Evolutionary conservation across 2,329 filamentous ascomycete genomes (phyloP), one percentile per base, ranked within the genome.

Genomic region (Fusarium albidum): DNA sequence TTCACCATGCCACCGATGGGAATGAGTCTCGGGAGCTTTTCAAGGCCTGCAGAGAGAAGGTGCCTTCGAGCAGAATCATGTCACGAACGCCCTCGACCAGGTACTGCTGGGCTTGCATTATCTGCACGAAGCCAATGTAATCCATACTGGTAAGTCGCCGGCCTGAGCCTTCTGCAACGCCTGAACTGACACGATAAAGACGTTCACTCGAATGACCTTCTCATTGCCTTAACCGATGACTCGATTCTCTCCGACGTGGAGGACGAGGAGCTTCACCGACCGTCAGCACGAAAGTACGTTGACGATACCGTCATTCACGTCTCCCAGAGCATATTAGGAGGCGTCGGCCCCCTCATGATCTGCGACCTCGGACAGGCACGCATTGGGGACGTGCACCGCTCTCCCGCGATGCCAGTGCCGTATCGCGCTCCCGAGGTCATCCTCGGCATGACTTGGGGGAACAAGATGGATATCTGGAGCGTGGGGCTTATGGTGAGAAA

Each of bases 361-460:
- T 68, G 63, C 35, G 73, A 77, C 52, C 56, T 76, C 2, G 70
- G 74, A 11, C 69, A 73, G 51, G 73, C 74, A n/a, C 65, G 69
- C n/a, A 65, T 70, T 21, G 69, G 69, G 3, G 34, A 39, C 1
- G 35, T 61, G 42, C 64, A 67, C 10, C 37, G 29, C 6, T 53
- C 66, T 2, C 60, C 52, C 5, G 68, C 65, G 6, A 71, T 71
- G 68, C 69, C 69, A 6, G 6, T 63, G 8, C 66, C 54, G 3
- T 72, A 71, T 43, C 67, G 70, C n/a, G 68, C 72, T 17, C 73
- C 73, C 0, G 74, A 76, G 50, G 67, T 76, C 7, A 69, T 75
- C 56, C 64, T 75, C 13, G 62, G 65, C 18, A 73, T 74, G 65
- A 48, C 57, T 1, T 75, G 73, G 72, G 66, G 68, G 9, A 56